phyloP scores from a whole-genome alignment of 192 early-diverging fungal species.

The Mortierella antarctica region DNA sequence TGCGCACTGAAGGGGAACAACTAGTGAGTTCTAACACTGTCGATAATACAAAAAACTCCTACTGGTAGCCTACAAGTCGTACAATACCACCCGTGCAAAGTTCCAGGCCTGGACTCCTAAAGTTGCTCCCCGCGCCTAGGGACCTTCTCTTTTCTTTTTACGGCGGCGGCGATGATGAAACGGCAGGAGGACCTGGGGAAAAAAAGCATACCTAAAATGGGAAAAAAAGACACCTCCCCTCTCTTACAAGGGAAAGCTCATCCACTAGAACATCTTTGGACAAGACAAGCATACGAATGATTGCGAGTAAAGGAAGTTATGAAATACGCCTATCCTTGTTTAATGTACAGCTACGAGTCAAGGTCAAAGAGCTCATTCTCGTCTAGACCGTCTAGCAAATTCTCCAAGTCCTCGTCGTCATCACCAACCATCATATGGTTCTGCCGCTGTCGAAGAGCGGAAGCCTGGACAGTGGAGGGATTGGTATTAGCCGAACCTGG shows the following conservation, averaged over 20 bases:
- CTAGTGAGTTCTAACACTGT: not conserved
- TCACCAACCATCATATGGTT: slow-evolving; percentile 2
- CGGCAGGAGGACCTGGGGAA: too few species aligned
- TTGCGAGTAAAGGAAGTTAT: not conserved
- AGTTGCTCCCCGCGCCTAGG: slow-evolving; percentile 51
- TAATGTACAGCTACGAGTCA: not conserved
- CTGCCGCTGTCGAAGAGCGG: not conserved
- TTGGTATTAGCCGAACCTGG: not conserved
- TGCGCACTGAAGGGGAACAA: not conserved
- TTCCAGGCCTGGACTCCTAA: slow-evolving; percentile 66
- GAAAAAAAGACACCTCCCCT: too few species aligned
- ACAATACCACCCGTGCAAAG: slow-evolving; percentile 69
- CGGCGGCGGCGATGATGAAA: too few species aligned
- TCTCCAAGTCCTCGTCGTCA: slow-evolving; percentile 33
- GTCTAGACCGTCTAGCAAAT: slow-evolving; percentile 40
- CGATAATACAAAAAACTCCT: not conserved
- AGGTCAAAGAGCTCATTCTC: slow-evolving; percentile 27
- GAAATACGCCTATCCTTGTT: not conserved
- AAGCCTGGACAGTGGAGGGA: not conserved
- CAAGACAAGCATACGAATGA: not conserved
- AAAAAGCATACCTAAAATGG: too few species aligned
- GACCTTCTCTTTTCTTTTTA: not conserved
- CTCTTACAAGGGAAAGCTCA: too few species aligned
- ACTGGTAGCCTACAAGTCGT: slow-evolving; percentile 61
- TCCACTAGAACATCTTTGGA: not conserved